Conservation (phyloP, 768 basidiomycete genomes). For the Boletus fagicola region DNA sequence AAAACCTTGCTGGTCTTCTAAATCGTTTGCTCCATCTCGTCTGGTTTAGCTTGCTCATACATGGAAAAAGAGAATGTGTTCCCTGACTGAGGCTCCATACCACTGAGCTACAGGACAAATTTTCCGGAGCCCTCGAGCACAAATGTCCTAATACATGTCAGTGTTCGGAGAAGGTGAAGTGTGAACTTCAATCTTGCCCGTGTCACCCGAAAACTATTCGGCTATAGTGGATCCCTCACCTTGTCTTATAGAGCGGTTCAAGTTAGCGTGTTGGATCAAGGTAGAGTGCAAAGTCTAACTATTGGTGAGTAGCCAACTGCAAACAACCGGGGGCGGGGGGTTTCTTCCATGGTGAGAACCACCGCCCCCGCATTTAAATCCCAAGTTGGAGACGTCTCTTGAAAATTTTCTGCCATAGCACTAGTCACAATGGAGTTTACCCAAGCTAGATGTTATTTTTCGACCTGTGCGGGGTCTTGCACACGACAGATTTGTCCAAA, state of each 20-base stretch:
- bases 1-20: not conserved
- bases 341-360: not conserved
- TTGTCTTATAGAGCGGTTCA: not conserved
- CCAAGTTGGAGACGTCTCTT: not conserved
- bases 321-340: too few species aligned
- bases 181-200: accelerated
- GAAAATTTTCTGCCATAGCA: too few species aligned
- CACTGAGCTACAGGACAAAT: not conserved
- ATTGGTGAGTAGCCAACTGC: not conserved
- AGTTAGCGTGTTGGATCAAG: not conserved
- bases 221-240: conserved; percentile 10
- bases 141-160: not conserved
- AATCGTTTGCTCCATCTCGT: not conserved
- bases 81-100: not conserved
- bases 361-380: not conserved
- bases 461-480: not conserved
- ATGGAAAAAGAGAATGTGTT: not conserved
- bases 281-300: not conserved
- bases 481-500: not conserved
- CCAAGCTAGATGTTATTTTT: not conserved
- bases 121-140: too few species aligned
- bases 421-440: not conserved
- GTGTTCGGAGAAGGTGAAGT: not conserved
- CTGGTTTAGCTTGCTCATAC: not conserved
- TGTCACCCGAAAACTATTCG: not conserved